Evolutionary conservation across 2,329 filamentous ascomycete species (phyloP), one percentile per base, ranked within the genome.

Genomic region (Gnomoniopsis sp.): DNA sequence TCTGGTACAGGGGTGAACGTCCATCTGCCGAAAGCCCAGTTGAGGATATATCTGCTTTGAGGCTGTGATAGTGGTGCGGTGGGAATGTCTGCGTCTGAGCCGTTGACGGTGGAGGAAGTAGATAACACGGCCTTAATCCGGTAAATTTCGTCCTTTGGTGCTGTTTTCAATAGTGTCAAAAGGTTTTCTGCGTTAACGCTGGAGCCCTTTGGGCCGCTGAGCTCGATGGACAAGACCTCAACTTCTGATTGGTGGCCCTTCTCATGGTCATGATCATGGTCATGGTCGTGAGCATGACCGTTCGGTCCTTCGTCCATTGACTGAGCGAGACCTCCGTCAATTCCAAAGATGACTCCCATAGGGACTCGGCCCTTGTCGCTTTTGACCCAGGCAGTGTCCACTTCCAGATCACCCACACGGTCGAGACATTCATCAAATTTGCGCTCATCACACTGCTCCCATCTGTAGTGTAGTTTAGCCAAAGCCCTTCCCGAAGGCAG

Each of bases 1-100:
- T 71, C 70, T 0, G 71, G 68, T 3, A 81, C 68, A 4, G 84
- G 79, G 1, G 92, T 96, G 69, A 93, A 96, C 0, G 87, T 96
- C 93, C 95, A 99, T 33, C 95, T 83, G 0, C 92, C 92, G 75
- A 99, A 99, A 0, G 95, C 95, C 95, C 95, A 99, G 72, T 99
- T 99, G 60, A 99, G 82, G 48, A 99, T 96, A 70, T 95, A 97
- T 57, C 90, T 80, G 2, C 68, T 71, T 10, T 68, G 57, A 6
- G 64, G 54, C 26, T 66, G 61, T 1, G 70, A 53, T n/a, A 70
- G 64, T 3, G 68, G 64, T 3, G 74, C 66, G 50, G 68, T 67
- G 4, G 71, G 64, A 34, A 73, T 67, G 43, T 81, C 78, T 23
- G 78, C 75, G 57, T 84, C 81, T 1, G 85, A 86, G 66, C 78